These are phyloP conservation scores for Nicotiana undulata DNA, from an alignment of 257 asterid genomes.

Conservation along the genomic window DNA sequence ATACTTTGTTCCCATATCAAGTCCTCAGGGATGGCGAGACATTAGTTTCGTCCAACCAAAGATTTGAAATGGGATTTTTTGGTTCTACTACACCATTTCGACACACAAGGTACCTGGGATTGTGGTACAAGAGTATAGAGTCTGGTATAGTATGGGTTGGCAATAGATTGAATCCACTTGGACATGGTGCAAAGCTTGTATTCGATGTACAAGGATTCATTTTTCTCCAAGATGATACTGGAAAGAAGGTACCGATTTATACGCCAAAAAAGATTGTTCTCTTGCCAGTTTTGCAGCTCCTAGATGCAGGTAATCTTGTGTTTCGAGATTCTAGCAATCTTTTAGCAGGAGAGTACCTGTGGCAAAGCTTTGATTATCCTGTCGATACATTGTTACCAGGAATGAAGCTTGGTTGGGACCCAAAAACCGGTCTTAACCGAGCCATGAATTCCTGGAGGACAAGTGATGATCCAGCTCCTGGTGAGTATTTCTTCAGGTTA, in stretches of 20 bases:
- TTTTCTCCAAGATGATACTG: not conserved
- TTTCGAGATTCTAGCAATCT: not conserved
- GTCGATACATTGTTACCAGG: constrained; percentile 43
- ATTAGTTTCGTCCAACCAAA: constrained; percentile 18
- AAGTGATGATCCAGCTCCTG: constrained; percentile 21
- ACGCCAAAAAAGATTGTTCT: not conserved
- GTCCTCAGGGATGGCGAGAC: constrained; percentile 9
- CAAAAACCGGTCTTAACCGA: constrained; percentile 4
- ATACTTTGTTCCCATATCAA: constrained; percentile 20
- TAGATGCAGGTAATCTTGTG: constrained; percentile 37
- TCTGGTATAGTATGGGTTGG: constrained; percentile 29
- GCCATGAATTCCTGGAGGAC: constrained; percentile 37
- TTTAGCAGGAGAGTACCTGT: constrained; percentile 6
- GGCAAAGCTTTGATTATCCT: constrained; percentile 44
- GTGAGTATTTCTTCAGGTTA: constrained; percentile 27
- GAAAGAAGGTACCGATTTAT: not conserved
- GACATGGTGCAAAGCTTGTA: not conserved
- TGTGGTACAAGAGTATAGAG: constrained; percentile 10
- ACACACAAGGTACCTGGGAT: constrained; percentile 10
- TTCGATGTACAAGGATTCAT: constrained; percentile 9
- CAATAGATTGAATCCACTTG: constrained; percentile 22
- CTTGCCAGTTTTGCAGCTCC: constrained; percentile 18
- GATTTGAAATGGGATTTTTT: constrained; percentile 26
- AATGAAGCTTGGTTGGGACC: constrained; percentile 49
- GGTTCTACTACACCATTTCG: not conserved